phyloP scores from a whole-genome alignment of 805 yeast species.

The Yamadazyma scolyti region DNA sequence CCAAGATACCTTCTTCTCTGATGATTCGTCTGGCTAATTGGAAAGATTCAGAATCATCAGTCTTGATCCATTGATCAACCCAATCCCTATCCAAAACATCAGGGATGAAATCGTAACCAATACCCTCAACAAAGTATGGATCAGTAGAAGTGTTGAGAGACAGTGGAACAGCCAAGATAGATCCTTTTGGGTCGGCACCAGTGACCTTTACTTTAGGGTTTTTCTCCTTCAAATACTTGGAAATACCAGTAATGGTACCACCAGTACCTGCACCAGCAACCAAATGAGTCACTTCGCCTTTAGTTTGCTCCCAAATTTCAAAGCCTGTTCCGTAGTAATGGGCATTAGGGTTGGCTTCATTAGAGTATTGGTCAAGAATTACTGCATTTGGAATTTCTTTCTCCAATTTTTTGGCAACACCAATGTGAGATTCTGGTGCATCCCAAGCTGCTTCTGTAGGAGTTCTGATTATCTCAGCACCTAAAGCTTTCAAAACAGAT shows the following conservation, averaged over 20 bases:
- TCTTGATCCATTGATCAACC: constrained; percentile 81
- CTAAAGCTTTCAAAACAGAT: constrained; percentile 80
- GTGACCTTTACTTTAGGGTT: constrained; percentile 57
- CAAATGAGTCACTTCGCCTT: constrained; percentile 65
- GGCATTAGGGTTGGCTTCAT: constrained; percentile 76
- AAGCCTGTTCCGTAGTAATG: constrained; percentile 82
- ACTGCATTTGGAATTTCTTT: constrained; percentile 82
- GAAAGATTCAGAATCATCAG: constrained; percentile 79
- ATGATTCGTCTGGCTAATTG: constrained; percentile 77
- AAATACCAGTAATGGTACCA: constrained; percentile 94
- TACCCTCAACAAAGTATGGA: constrained; percentile 80
- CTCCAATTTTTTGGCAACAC: constrained; percentile 77
- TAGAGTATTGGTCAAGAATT: constrained; percentile 79
- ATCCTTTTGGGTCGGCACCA: constrained; percentile 87
- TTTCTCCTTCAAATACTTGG: constrained; percentile 71
- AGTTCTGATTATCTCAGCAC: constrained; percentile 87
- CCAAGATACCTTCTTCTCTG: constrained; percentile 79
- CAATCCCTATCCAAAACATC: constrained; percentile 64
- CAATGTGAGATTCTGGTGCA: constrained; percentile 86
- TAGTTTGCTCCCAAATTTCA: constrained; percentile 80
- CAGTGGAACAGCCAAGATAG: constrained; percentile 79
- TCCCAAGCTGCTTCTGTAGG: constrained; percentile 94
- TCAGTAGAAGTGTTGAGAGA: constrained; percentile 57
- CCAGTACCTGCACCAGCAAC: constrained; percentile 96
- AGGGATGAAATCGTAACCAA: constrained; percentile 86